Evolutionary conservation across 208 protist species (phyloP).

Genomic region (Balamuthia mandrillaris): DNA sequence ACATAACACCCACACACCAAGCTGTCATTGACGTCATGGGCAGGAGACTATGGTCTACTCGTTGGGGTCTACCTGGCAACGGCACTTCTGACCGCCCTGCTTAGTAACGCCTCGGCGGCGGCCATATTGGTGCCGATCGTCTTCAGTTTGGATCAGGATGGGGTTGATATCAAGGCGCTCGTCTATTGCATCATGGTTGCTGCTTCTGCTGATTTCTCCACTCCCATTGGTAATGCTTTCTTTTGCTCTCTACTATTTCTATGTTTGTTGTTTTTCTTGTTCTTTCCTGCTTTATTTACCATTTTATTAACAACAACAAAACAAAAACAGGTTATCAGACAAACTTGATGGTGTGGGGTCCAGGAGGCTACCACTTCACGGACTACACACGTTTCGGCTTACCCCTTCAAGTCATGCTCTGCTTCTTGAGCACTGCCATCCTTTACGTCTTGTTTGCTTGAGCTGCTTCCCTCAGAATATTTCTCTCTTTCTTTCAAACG

Average conservation of each 20-base stretch:
- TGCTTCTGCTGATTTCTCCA: conserved; percentile 22
- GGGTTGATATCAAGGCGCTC: conserved; percentile 1
- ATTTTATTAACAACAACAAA: too few species aligned
- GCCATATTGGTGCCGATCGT: conserved; percentile 25
- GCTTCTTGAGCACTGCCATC: neutral
- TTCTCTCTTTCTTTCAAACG: too few species aligned
- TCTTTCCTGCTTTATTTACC: too few species aligned
- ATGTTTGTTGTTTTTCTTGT: too few species aligned
- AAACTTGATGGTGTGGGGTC: conserved; percentile 40
- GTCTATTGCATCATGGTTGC: conserved; percentile 41
- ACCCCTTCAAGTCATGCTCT: conserved; percentile 14
- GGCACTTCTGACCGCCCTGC: conserved; percentile 11
- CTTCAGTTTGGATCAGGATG: neutral
- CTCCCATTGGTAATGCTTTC: too few species aligned
- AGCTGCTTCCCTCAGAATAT: too few species aligned
- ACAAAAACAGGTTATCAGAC: conserved; percentile 47
- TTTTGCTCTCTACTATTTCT: too few species aligned
- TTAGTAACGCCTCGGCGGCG: conserved; percentile 15
- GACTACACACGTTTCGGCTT: conserved; percentile 17
- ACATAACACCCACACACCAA: neutral
- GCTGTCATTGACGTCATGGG: neutral
- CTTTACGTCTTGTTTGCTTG: conserved; percentile 8
- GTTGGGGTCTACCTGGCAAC: conserved; percentile 29
- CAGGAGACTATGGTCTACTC: neutral
- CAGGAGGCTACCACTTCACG: conserved; percentile 33